Base-by-base conservation (phyloP, 352 stramenopile species). In the Aphanomyces stellatus region DNA sequence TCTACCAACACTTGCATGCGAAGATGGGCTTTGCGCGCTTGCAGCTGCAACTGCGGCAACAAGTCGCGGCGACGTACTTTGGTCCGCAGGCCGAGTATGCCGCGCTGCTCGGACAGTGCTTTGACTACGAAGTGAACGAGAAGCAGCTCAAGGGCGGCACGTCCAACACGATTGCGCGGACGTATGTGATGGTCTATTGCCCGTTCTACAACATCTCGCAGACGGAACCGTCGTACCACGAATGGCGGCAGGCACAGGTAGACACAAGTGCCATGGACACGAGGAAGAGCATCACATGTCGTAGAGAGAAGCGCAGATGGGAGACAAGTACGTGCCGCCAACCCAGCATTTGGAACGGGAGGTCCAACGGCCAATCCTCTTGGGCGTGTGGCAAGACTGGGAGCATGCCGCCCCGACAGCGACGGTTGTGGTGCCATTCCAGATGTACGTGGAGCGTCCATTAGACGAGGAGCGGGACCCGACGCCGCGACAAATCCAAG, bases 141-240 rank as follows among this genome's bases (percentile, higher is more conserved):
- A 91, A 90, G 61, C 70, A 88, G 62, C 69, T 86, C 40, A 90
- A 91, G 49, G 85, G 85, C 31, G 85, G 81, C 40, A 87, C 82
- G 0, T 76, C 80, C 53, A 93, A 90, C 69, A 81, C 90, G 13
- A 77, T 93, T 24, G 81, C 85, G 53, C 71, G 82, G 25, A 73
- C 78, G 17, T 78, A 76, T 64, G 71, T 76, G 19, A 82, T 90
- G 62, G 71, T 78, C 13, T 65, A 90, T 51, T 91, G 82, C 63
- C 85, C 85, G 30, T 93, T 93, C 70, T 79, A 90, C 65, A 93
- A 93, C 71, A 41, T 90, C 53, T 88, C 85, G 17, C 82, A 91
- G 74, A 81, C 71, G 24, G 85, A 93, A 49, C 80, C 82, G 27
- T 63, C 25, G 15, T 91, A 91, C 63, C 63, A 70, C 0, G 42